These are phyloP conservation scores for Gaultheria prostrata DNA, from an alignment of 148 eudicot species.

Conservation along the genomic window DNA sequence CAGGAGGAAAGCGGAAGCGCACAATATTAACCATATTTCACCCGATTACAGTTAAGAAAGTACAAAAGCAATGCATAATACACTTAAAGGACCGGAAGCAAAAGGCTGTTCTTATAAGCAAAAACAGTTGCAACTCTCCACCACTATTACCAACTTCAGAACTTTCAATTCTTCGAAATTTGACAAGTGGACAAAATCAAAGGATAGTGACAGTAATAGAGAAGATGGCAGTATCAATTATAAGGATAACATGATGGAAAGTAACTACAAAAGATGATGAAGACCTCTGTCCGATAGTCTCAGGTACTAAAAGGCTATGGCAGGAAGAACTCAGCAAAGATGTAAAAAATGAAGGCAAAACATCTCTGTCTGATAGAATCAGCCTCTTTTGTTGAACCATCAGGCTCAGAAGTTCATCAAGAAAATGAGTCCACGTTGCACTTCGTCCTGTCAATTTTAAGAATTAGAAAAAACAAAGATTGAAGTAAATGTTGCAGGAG, in stretches of 20 bases:
- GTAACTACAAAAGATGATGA: not conserved
- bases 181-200: not conserved
- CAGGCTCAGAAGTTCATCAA: conserved; percentile 56
- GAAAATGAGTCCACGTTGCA: conserved; percentile 48
- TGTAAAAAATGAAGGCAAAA: conserved; percentile 60
- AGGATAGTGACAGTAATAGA: not conserved
- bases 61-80: not conserved
- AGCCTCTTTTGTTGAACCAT: conserved; percentile 77
- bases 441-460: conserved; percentile 39
- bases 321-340: conserved; percentile 56
- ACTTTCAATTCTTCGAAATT: not conserved
- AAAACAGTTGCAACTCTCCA: not conserved
- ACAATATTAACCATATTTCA: not conserved
- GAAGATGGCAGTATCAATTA: not conserved
- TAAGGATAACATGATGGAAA: not conserved
- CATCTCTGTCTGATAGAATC: conserved; percentile 63
- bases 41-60: not conserved
- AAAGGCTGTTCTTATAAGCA: not conserved
- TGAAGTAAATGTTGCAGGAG: not conserved
- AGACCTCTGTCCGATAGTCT: conserved; percentile 48
- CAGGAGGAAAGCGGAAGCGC: not conserved
- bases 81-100: not conserved
- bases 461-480: not conserved
- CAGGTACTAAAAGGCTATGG: conserved; percentile 58
- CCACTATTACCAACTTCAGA: not conserved